Evolutionary conservation across 352 stramenopile species (phyloP).

Genomic region (Phytophthora multivora): DNA sequence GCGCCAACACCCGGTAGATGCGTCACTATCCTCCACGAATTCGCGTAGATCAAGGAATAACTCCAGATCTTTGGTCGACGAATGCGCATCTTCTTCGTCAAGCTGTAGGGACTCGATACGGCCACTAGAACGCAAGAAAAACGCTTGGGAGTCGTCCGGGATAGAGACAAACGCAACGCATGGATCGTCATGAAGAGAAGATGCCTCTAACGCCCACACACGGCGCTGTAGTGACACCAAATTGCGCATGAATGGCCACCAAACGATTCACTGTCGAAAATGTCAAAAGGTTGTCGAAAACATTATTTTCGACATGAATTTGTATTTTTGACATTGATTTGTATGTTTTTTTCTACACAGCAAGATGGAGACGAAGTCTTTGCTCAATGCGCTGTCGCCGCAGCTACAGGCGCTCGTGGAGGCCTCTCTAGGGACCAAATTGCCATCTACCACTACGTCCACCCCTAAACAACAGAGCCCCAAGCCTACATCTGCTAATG

Average conservation of each 20-base stretch:
- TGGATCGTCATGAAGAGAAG: background rate
- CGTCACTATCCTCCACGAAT: slow-evolving; percentile 29
- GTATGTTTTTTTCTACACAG: background rate
- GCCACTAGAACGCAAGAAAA: slow-evolving; percentile 41
- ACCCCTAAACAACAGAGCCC: background rate
- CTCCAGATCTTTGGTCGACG: slow-evolving; percentile 21
- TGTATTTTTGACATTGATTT: background rate
- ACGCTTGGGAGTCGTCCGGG: slow-evolving; percentile 35
- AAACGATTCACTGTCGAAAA: slow-evolving; percentile 8
- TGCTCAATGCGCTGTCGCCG: slow-evolving; percentile 65
- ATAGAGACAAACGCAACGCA: slow-evolving; percentile 43
- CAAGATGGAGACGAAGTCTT: slow-evolving; percentile 25
- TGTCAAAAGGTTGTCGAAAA: background rate
- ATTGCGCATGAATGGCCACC: slow-evolving; percentile 51
- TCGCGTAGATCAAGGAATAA: slow-evolving; percentile 28
- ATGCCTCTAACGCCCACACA: slow-evolving; percentile 42
- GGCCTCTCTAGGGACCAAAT: slow-evolving; percentile 51
- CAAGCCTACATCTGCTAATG: background rate
- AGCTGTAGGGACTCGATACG: slow-evolving; percentile 39
- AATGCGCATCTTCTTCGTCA: slow-evolving; percentile 23
- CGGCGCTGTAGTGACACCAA: slow-evolving; percentile 57
- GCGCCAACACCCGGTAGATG: slow-evolving; percentile 32
- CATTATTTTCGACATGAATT: background rate
- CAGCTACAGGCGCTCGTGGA: slow-evolving; percentile 70
- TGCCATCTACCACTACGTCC: slow-evolving; percentile 14